Evolutionary conservation across 2,329 filamentous ascomycete genomes (phyloP), one percentile per base, ranked within the genome.

Genomic region (Phymatotrichopsis omnivora): DNA sequence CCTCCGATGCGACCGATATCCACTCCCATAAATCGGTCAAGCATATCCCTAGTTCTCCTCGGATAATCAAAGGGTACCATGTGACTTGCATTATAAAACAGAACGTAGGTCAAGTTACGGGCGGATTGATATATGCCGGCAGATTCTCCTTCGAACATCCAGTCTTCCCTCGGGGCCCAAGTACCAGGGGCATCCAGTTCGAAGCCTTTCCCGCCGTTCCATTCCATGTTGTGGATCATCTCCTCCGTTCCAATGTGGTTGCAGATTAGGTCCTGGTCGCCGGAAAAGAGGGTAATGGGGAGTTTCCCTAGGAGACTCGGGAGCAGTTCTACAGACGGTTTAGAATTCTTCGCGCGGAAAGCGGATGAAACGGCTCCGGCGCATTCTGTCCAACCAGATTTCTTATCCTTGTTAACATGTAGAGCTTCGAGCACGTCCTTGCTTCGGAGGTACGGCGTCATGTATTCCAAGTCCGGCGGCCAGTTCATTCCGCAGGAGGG

Each of bases 61-160:
- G 89, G 80, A 58, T 82, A 83, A 64, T 98, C 89, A 60, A 91
- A 96, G 1, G 91, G 93, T 1, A 98, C 91, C 91, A 98, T 98
- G 65, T 98, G 91, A 38, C 84, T 93, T 12, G 85, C 79, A 63
- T 98, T 93, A 69, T 93, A 85, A 66, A 96, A 94, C 30, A 93
- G 72, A 24, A 98, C 80, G 61, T 98, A 98, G 1, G 91, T 95
- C 51, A 98, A 67, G 65, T 98, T 98, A 55, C 93, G 79, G 2
- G 91, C 89, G 62, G 86, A 77, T 64, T 98, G 93, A 71, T 89
- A 98, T 60, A 93, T 85, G 19, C 91, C 91, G 3, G 87, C 87
- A 1, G 76, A 68, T 57, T 94, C 76, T 51, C 80, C 84, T 64
- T 96, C 91, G 56, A 96, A 95, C 1, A 78, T 83, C 93, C 91